phyloP scores from a whole-genome alignment of 345 rosid genomes.

The Psidium guajava region DNA sequence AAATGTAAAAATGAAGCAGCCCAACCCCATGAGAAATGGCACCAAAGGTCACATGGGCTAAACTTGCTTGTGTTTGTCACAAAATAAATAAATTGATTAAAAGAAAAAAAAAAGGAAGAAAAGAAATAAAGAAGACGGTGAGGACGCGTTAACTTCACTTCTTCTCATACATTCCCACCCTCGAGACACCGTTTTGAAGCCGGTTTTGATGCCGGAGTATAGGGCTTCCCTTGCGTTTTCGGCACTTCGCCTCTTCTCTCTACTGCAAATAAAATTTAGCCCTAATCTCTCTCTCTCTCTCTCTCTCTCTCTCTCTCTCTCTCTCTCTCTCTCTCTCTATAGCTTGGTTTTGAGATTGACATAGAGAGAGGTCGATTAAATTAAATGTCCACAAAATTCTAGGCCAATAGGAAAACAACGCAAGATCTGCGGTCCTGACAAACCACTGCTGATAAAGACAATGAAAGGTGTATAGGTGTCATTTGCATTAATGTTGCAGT shows the following conservation, averaged over 20 bases:
- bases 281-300: background rate
- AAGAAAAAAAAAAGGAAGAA: background rate
- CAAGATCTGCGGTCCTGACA: background rate
- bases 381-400: background rate
- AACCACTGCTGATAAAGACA: background rate
- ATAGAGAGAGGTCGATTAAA: background rate
- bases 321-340: background rate
- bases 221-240: slow-evolving; percentile 50
- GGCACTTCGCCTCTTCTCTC: slow-evolving; percentile 17
- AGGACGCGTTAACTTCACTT: slow-evolving; percentile 15
- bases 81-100: background rate
- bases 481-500: background rate
- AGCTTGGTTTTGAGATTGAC: background rate
- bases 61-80: slow-evolving; percentile 32
- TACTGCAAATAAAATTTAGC: background rate
- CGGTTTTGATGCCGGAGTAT: slow-evolving; percentile 60
- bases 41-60: slow-evolving; percentile 67
- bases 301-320: background rate
- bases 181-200: slow-evolving; percentile 30
- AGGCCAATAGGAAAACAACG: background rate
- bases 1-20: slow-evolving; percentile 26
- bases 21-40: slow-evolving; percentile 37
- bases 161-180: background rate
- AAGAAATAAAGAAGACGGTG: background rate
- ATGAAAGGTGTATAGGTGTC: background rate